These are phyloP conservation scores for Basipetospora chlamydospora DNA, from an alignment of 2,329 filamentous ascomycete species.

Conservation along the genomic window DNA sequence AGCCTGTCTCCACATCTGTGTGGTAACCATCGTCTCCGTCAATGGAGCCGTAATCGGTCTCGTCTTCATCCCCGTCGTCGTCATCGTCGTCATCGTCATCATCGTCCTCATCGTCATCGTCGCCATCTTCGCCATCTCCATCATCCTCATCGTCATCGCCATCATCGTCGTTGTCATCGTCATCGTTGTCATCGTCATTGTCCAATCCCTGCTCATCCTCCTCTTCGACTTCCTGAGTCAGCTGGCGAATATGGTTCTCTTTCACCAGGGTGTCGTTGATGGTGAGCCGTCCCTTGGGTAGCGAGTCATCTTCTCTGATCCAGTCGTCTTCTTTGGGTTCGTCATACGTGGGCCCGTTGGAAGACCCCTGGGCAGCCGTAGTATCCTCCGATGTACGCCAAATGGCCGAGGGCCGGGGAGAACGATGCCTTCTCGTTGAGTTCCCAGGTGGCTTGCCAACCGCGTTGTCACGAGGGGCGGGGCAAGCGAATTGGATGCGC, in stretches of 20 bases:
- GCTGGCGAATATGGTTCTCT: conserved; percentile 72
- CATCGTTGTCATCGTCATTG: conserved; percentile 25
- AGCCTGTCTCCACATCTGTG: conserved; percentile 56
- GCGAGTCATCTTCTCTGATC: conserved; percentile 56
- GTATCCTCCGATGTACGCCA: too few relatives aligned
- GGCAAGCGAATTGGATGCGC: conserved; percentile 87
- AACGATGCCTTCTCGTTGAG: neutral
- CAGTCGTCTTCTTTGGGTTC: conserved; percentile 76
- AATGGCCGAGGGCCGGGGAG: neutral
- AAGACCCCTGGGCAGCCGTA: conserved; percentile 32
- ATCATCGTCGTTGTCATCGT: conserved; percentile 29
- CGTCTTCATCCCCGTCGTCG: conserved; percentile 33
- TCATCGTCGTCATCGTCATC: conserved; percentile 34
- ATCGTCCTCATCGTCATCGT: conserved; percentile 35
- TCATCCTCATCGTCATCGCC: conserved; percentile 33
- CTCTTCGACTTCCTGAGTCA: conserved; percentile 82
- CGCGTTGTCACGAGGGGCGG: conserved; percentile 25
- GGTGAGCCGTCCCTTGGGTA: conserved; percentile 58
- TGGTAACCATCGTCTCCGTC: conserved; percentile 47
- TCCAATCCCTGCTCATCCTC: conserved; percentile 62
- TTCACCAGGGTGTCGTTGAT: conserved; percentile 81
- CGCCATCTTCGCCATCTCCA: conserved; percentile 34
- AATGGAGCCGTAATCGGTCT: conserved; percentile 33
- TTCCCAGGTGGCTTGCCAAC: conserved; percentile 18
- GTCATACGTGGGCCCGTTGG: conserved; percentile 86